These are phyloP conservation scores for Penicillium oxalicum DNA, from an alignment of 2,329 filamentous ascomycete species.

Conservation along the genomic window DNA sequence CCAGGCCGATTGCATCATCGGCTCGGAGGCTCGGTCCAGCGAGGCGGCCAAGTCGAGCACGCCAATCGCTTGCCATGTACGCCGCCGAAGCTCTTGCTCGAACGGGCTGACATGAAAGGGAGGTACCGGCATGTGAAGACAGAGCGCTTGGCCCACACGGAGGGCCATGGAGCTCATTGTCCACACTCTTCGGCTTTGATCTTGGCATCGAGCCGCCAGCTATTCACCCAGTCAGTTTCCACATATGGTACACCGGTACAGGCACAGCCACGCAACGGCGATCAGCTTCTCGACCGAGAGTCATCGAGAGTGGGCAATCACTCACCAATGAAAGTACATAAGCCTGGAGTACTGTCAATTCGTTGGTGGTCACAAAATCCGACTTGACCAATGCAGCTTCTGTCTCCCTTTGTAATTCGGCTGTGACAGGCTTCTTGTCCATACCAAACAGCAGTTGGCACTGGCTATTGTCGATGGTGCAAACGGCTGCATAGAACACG, in stretches of 20 bases:
- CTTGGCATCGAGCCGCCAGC: constrained; percentile 25
- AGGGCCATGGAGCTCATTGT: constrained; percentile 31
- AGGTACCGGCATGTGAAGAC: constrained; percentile 24
- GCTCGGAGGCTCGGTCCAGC: constrained; percentile 28
- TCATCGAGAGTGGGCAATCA: background rate
- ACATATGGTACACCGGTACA: no score
- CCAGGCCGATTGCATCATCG: constrained; percentile 31
- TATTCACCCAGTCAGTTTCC: constrained; percentile 4
- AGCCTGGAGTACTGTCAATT: constrained; percentile 29
- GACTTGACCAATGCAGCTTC: constrained; percentile 21
- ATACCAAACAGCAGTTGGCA: constrained; percentile 18
- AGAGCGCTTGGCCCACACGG: constrained; percentile 28
- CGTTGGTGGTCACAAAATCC: constrained; percentile 28
- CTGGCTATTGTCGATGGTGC: constrained; percentile 19
- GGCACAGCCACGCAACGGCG: background rate
- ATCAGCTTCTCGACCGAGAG: no score
- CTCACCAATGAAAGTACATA: constrained; percentile 28
- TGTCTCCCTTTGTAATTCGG: constrained; percentile 20
- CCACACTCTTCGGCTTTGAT: constrained; percentile 30
- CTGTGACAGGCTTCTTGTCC: constrained; percentile 15
- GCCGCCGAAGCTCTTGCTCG: constrained; percentile 27
- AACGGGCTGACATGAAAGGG: constrained; percentile 26
- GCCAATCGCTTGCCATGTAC: constrained; percentile 28
- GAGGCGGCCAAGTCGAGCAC: constrained; percentile 27
- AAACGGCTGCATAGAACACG: constrained; percentile 25